Percentiles rank a stretch among this genome's conserved stretches.
phyloP scores from a whole-genome alignment of 2,329 filamentous ascomycete species.

The Lasiodiplodia gonubiensis region DNA sequence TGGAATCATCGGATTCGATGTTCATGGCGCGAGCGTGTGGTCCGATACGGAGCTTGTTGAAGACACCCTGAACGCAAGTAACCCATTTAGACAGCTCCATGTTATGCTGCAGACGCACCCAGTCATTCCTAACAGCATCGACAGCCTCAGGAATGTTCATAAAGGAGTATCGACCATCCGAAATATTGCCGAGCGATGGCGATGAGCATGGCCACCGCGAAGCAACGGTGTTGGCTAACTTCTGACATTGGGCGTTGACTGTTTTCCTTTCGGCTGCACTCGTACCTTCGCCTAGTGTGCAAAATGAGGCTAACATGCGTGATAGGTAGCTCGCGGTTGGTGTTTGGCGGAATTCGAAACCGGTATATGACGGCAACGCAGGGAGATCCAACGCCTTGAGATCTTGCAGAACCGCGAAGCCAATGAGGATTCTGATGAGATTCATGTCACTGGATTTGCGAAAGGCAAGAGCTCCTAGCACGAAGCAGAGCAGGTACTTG shows the following conservation, averaged over 20 bases:
- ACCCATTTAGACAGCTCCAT: conserved; percentile 54
- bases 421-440: conserved; percentile 51
- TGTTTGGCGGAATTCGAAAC: conserved; percentile 45
- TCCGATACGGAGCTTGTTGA: conserved; percentile 35
- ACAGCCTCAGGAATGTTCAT: conserved; percentile 50
- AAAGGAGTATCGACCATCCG: conserved; percentile 25
- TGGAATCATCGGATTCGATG: background rate
- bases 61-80: conserved; percentile 49
- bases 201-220: conserved; percentile 47
- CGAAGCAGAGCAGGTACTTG: conserved; percentile 54
- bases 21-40: background rate
- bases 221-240: conserved; percentile 50
- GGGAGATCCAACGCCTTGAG: conserved; percentile 50
- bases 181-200: conserved; percentile 24
- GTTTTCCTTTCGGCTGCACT: conserved; percentile 19
- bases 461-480: conserved; percentile 55
- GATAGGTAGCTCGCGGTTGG: conserved; percentile 43
- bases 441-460: conserved; percentile 45
- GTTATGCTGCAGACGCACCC: conserved; percentile 58
- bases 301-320: conserved; percentile 25
- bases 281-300: conserved; percentile 27
- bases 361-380: conserved; percentile 36
- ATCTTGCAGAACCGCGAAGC: conserved; percentile 51
- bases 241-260: conserved; percentile 40
- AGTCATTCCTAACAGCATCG: conserved; percentile 51